These are phyloP conservation scores for Apiotrichum akiyoshidainum DNA, from an alignment of 1,284 basidiomycete species.

Conservation along the genomic window DNA sequence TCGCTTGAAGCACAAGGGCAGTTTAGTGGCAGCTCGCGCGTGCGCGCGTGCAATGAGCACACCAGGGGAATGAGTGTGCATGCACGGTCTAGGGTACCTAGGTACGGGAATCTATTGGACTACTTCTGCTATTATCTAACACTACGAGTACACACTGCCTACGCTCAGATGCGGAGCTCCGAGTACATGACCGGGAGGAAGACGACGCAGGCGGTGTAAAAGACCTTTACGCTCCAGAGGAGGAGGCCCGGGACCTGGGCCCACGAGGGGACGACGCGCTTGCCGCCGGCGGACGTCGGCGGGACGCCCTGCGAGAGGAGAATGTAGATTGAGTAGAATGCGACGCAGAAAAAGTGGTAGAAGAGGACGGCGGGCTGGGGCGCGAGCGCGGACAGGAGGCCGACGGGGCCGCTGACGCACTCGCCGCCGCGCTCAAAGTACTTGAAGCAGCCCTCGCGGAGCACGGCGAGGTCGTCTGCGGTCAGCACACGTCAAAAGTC, in stretches of 20 bases:
- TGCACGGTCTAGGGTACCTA: too few relatives aligned
- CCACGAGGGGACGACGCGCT: constrained; percentile 49
- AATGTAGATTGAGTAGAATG: constrained; percentile 85
- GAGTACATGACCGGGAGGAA: constrained; percentile 81
- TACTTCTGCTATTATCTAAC: too few relatives aligned
- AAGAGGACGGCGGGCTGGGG: constrained; percentile 75
- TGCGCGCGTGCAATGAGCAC: too few relatives aligned
- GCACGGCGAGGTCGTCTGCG: constrained; percentile 60
- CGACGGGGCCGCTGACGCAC: constrained; percentile 83
- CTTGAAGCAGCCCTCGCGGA: constrained; percentile 91
- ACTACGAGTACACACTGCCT: neutral
- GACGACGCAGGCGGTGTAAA: constrained; percentile 82
- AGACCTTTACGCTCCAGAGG: constrained; percentile 60
- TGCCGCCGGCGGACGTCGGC: constrained; percentile 7
- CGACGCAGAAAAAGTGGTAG: constrained; percentile 92
- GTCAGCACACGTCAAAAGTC: too few relatives aligned
- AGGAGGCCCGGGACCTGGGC: constrained; percentile 62
- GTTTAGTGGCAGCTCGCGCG: too few relatives aligned
- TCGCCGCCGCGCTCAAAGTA: constrained; percentile 94
- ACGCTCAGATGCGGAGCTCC: constrained; percentile 58
- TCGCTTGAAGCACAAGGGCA: too few relatives aligned
- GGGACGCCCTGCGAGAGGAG: constrained; percentile 69
- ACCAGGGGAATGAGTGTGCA: too few relatives aligned
- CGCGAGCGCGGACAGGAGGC: constrained; percentile 67
- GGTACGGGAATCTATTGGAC: too few relatives aligned